Base-by-base conservation (phyloP, 2,329 filamentous ascomycete species). In the Beauveria bassiana region DNA sequence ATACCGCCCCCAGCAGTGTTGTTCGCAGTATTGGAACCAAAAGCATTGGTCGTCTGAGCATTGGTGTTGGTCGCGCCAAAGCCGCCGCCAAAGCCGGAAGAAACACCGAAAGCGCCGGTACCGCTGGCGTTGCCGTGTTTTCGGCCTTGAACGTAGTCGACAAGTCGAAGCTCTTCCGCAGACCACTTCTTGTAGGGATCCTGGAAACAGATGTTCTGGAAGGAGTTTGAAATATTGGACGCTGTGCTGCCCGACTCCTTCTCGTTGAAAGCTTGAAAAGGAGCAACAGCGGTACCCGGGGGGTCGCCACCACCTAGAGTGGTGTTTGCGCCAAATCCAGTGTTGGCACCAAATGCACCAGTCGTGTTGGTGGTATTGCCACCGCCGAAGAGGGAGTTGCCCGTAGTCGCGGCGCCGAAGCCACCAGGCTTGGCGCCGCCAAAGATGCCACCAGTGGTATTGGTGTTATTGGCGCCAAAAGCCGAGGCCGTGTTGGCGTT, bases 171-270 rank as follows among this genome's bases (percentile, higher is more conserved):
- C 73, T 95, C 88, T 68, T 90, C 95, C n/a, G 90, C 85, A 10
- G 93, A 97, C 79, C 89, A 98, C 72, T 95, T 96, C 73, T 87
- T 87, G 77, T 93, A 96, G 1, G 88, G 84, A 26, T 87, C 86
- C 75, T 89, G 87, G 72, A 93, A 92, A 24, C 88, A 78, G 61
- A 96, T 85, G 67, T 86, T 93, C 73, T 95, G 90, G 73, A 89
- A 96, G 4, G 87, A 81, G 69, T 88, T 84, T 66, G 77, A 82
- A 3, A n/a, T 6, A 18, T 10, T 14, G 70, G 61, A 75, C 20
- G 73, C 74, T 66, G 76, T 81, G 47, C 81, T 84, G 3, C 78
- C 74, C 69, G 95, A 90, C 69, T 96, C 91, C 73, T 93, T 95
- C 76, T 96, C 91, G 22, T 81, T 77, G 52, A 84, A 81, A 0